Evolutionary conservation across 441 rosid genomes (phyloP).

Genomic region (Syzygium malaccense): DNA sequence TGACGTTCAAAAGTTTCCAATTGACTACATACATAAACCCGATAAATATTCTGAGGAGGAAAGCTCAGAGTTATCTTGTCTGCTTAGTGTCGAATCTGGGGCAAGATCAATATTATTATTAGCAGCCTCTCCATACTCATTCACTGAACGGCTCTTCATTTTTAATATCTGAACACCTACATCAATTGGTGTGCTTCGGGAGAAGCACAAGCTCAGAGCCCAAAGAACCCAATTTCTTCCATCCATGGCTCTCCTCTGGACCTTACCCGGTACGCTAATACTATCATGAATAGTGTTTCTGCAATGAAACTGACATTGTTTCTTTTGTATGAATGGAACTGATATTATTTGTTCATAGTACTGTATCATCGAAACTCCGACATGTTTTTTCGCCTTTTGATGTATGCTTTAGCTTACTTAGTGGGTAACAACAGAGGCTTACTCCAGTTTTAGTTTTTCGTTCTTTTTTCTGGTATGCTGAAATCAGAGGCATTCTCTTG

Average conservation of each 20-base stretch:
- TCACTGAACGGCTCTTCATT: background rate
- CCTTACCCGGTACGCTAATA: background rate
- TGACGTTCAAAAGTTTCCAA: background rate
- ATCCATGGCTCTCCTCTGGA: background rate
- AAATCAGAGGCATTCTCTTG: slow-evolving; percentile 39
- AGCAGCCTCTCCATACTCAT: background rate
- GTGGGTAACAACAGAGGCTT: too few relatives aligned
- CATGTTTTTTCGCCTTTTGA: background rate
- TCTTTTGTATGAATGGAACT: background rate
- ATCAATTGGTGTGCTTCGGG: background rate
- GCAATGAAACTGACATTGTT: background rate
- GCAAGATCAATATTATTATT: background rate
- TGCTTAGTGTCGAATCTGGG: background rate
- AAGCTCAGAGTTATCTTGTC: background rate
- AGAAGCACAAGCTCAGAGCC: background rate
- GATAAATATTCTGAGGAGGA: background rate
- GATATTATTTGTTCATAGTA: background rate
- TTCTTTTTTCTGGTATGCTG: background rate
- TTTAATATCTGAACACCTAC: background rate
- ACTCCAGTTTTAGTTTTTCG: background rate
- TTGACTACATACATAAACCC: background rate
- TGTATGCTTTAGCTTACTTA: background rate
- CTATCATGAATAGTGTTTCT: background rate
- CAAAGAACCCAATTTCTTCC: background rate
- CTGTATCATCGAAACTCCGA: background rate